Conservation (phyloP, 257 asterid genomes). For the Lantana camara region DNA sequence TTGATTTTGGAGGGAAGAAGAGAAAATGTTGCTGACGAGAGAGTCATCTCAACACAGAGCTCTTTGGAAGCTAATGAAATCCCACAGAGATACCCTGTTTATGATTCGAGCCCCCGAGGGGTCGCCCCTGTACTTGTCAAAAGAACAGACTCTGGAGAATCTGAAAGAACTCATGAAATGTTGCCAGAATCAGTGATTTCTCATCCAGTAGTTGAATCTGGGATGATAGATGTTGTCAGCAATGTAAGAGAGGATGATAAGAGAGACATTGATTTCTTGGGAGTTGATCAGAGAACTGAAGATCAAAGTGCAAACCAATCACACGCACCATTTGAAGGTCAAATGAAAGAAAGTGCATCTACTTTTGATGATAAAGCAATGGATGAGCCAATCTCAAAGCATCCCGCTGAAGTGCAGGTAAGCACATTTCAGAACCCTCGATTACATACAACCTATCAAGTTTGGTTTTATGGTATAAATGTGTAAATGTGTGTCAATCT, state of each 20-base stretch:
- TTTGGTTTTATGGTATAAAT: too few species aligned
- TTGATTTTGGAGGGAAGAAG: slow-evolving; percentile 37
- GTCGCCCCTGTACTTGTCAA: slow-evolving; percentile 39
- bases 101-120: slow-evolving; percentile 62
- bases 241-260: slow-evolving; percentile 30
- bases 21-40: slow-evolving; percentile 35
- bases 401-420: slow-evolving; percentile 55
- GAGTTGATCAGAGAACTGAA: slow-evolving; percentile 34
- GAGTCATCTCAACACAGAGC: slow-evolving; percentile 30
- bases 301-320: slow-evolving; percentile 29
- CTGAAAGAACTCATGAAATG: slow-evolving; percentile 31
- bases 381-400: slow-evolving; percentile 39
- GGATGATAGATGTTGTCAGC: too few species aligned
- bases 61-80: slow-evolving; percentile 41
- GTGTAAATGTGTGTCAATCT: too few species aligned
- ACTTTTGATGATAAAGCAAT: slow-evolving; percentile 43
- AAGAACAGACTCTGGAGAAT: slow-evolving; percentile 41
- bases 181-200: too few species aligned
- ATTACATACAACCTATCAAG: too few species aligned
- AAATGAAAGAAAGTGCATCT: slow-evolving; percentile 34
- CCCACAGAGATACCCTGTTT: slow-evolving; percentile 51
- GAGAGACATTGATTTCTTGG: slow-evolving; percentile 27
- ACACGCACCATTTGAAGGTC: slow-evolving; percentile 28
- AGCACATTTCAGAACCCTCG: slow-evolving; percentile 14
- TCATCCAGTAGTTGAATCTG: too few species aligned